Base-by-base conservation (phyloP, 2,329 filamentous ascomycete genomes). In the Ophiostoma australiae region DNA sequence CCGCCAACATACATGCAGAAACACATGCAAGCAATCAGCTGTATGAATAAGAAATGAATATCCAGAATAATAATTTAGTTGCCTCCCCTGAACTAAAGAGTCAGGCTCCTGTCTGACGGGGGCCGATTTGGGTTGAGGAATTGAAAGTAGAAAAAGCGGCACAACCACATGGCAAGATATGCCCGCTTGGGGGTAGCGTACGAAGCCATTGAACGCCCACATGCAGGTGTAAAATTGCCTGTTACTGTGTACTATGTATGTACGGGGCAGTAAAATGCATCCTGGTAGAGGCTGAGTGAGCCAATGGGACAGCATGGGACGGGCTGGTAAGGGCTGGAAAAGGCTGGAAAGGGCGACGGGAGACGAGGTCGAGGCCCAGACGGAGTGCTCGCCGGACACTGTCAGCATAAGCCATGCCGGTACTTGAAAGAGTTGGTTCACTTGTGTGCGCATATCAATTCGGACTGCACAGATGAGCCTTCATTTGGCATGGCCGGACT, bases 91-190 rank as follows among this genome's bases (percentile, higher is more conserved):
- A 8, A n/a, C 48, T 58, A n/a, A 15, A 27, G 23, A 58, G n/a
- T n/a, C 44, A 39, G 6, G n/a, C 41, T 44, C 41, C n/a, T 48
- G 20, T 20, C 17, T 48, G 20, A 20, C 44, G 20, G 44, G 41
- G 44, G 44, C 11, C 20, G 44, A 48, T 27, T 27, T 58, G 52
- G 23, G 52, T 58, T 58, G n/a, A 8, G 52, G 23, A 58, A 27
- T 58, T 58, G 0, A 23, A 58, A 58, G 52, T 58, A 58, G 52
- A 58, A 58, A 58, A 58, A 58, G n/a, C 52, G n/a, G 11, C 52
- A 27, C 8, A 58, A 58, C 52, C 52, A 58, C 52, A 58, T 58
- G 52, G 52, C 52, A 58, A 15, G 23, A 58, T 58, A 58, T 58
- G 52, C 52, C 52, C 23, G 52, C 10, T 31, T 58, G 23, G 8